phyloP scores from a whole-genome alignment of 768 basidiomycete genomes.

The Candolleomyces aberdarensis region DNA sequence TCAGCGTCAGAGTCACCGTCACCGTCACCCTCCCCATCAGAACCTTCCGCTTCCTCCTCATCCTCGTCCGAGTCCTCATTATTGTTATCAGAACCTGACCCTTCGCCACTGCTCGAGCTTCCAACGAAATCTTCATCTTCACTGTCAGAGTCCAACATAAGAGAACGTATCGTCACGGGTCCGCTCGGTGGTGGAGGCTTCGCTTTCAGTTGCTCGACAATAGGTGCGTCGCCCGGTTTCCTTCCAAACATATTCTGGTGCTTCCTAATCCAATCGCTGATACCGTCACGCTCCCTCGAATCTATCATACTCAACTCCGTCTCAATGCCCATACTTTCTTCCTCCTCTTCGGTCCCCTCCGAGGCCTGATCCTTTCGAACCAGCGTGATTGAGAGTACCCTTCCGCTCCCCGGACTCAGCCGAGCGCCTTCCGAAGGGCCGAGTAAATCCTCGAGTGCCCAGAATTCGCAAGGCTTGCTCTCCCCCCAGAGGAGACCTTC shows the following conservation, averaged over 20 bases:
- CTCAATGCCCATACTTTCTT: conserved; percentile 49
- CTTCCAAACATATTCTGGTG: conserved; percentile 58
- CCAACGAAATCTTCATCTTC: conserved; percentile 46
- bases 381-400: conserved; percentile 63
- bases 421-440: conserved; percentile 46
- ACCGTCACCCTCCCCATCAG: conserved; percentile 16
- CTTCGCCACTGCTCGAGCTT: conserved; percentile 24
- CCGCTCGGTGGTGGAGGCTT: conserved; percentile 14
- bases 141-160: conserved; percentile 33
- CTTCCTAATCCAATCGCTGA: conserved; percentile 62
- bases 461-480: conserved; percentile 75
- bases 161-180: conserved; percentile 28
- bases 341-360: conserved; percentile 27
- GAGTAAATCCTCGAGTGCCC: conserved; percentile 59
- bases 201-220: conserved; percentile 5
- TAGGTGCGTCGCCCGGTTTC: conserved; percentile 16
- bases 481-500: conserved; percentile 73
- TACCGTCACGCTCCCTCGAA: conserved; percentile 60
- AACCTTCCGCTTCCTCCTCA: conserved; percentile 27
- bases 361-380: conserved; percentile 29
- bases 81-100: conserved; percentile 20
- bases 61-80: conserved; percentile 21
- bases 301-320: conserved; percentile 74
- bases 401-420: conserved; percentile 60
- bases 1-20: conserved; percentile 31